phyloP scores from a whole-genome alignment of 352 stramenopile genomes.

The Saprolegnia parasitica region DNA sequence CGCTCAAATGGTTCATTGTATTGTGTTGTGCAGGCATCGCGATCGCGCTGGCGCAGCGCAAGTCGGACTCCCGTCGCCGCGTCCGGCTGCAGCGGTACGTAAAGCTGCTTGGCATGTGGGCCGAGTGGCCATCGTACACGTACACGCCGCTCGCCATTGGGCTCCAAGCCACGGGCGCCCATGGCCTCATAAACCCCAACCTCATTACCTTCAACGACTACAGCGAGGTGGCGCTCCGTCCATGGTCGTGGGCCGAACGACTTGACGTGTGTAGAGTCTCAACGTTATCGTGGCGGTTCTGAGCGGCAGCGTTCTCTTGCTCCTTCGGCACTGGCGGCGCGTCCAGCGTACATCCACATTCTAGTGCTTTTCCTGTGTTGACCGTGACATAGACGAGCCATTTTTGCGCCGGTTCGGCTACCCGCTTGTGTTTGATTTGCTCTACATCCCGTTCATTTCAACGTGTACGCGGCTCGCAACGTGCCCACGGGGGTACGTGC shows the following conservation, averaged over 20 bases:
- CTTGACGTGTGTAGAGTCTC: neutral
- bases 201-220: neutral
- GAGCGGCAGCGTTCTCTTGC: neutral
- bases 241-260: too few relatives aligned
- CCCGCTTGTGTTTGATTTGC: constrained; percentile 21
- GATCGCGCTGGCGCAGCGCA: constrained; percentile 20
- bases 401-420: neutral
- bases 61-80: neutral
- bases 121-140: constrained; percentile 26
- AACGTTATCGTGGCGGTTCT: neutral
- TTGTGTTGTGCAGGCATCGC: constrained; percentile 10
- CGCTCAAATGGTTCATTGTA: neutral
- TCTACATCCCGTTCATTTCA: constrained; percentile 19
- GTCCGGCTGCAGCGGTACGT: constrained; percentile 9
- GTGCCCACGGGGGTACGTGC: constrained; percentile 18
- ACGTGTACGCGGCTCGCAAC: constrained; percentile 10
- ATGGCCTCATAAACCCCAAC: neutral
- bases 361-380: neutral
- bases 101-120: constrained; percentile 24
- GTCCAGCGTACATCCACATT: constrained; percentile 3
- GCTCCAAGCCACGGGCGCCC: constrained; percentile 13
- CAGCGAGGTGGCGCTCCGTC: neutral
- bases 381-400: neutral
- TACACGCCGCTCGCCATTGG: constrained; percentile 24
- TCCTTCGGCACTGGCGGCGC: neutral